Evolutionary conservation across 2,329 filamentous ascomycete species (phyloP).

Genomic region (Tympanopsis confertula): DNA sequence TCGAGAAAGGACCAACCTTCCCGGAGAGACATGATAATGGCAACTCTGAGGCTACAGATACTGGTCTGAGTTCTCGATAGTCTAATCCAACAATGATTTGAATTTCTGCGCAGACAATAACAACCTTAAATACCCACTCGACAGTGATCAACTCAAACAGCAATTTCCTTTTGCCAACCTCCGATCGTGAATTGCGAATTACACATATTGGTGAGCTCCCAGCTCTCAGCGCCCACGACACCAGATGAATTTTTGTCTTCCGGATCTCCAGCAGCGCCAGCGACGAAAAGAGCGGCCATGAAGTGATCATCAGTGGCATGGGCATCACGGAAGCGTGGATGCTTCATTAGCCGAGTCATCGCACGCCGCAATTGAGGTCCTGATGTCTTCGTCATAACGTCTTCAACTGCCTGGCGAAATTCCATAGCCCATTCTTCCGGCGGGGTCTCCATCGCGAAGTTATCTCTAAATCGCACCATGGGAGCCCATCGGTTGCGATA

Average conservation of each 20-base stretch:
- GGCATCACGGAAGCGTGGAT: constrained; percentile 52
- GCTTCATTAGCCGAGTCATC: constrained; percentile 55
- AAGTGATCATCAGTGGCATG: constrained; percentile 63
- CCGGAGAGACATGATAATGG: too few species aligned
- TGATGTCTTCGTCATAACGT: constrained; percentile 39
- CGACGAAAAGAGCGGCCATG: constrained; percentile 53
- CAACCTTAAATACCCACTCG: too few species aligned
- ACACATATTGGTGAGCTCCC: constrained; percentile 56
- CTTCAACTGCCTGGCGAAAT: constrained; percentile 54
- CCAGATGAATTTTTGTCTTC: constrained; percentile 30
- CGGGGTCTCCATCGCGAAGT: constrained; percentile 45
- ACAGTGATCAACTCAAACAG: too few species aligned
- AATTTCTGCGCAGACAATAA: too few species aligned
- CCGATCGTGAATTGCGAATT: constrained; percentile 48
- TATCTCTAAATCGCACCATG: constrained; percentile 52
- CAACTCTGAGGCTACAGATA: too few species aligned
- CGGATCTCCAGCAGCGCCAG: constrained; percentile 37
- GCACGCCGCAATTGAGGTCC: constrained; percentile 41
- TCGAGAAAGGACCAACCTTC: too few species aligned
- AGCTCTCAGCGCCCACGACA: constrained; percentile 44
- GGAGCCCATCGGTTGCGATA: constrained; percentile 56
- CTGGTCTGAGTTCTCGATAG: too few species aligned
- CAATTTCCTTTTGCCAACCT: constrained; percentile 11
- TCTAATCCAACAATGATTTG: too few species aligned
- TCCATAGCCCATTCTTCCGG: constrained; percentile 50